These are phyloP conservation scores for Fraxinus ornus DNA, from an alignment of 305 asterid genomes.

Conservation along the genomic window DNA sequence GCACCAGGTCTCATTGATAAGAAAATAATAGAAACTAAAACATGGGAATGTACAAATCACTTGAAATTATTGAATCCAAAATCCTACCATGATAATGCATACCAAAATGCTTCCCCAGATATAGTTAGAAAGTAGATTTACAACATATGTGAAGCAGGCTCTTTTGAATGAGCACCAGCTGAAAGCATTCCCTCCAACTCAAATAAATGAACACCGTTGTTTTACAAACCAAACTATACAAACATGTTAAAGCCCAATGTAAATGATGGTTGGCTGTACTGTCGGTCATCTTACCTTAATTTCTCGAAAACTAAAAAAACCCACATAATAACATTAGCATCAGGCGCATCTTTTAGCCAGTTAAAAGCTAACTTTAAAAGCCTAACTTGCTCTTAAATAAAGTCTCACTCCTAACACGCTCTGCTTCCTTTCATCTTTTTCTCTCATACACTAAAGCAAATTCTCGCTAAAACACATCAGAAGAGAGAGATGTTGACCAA, in stretches of 20 bases:
- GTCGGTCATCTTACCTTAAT: not conserved
- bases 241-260: not conserved
- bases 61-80: not conserved
- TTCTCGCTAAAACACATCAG: not conserved
- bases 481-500: not conserved
- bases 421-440: not conserved
- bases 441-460: not conserved
- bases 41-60: slow-evolving; percentile 5
- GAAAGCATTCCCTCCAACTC: not conserved
- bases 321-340: not conserved
- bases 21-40: slow-evolving; percentile 17
- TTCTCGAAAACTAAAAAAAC: not conserved
- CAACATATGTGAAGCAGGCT: not conserved
- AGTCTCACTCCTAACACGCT: not conserved
- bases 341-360: slow-evolving; percentile 9
- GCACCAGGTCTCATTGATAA: slow-evolving; percentile 1
- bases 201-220: not conserved
- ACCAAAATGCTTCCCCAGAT: not conserved
- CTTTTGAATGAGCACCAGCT: not conserved
- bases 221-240: not conserved
- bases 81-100: slow-evolving; percentile 13
- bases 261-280: not conserved
- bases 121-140: not conserved
- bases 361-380: not conserved
- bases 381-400: not conserved